Percentiles rank a stretch among this genome's conserved stretches.
These are phyloP conservation scores for Ricinus communis DNA, from an alignment of 345 rosid species.

Conservation along the genomic window DNA sequence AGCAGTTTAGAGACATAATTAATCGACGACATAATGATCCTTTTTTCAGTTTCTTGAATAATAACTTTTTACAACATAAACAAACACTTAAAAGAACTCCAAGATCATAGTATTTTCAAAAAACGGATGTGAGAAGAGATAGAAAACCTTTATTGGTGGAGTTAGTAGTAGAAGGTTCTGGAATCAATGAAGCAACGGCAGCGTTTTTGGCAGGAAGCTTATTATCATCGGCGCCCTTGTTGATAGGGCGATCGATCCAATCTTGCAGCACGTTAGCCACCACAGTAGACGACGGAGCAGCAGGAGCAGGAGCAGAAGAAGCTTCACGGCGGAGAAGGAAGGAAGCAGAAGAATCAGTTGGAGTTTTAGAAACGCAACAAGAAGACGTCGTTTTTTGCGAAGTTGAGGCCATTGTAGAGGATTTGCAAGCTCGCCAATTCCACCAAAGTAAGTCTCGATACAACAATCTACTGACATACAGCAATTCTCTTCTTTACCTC, in stretches of 20 bases:
- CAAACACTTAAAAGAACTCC: too few relatives aligned
- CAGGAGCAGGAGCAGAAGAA: slow-evolving; percentile 21
- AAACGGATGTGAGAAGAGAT: too few relatives aligned
- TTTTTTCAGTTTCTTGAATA: too few relatives aligned
- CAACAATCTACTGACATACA: slow-evolving; percentile 97
- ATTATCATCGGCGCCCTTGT: slow-evolving; percentile 29
- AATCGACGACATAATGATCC: too few relatives aligned
- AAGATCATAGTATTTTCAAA: too few relatives aligned
- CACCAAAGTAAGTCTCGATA: slow-evolving; percentile 58
- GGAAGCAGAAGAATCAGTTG: background rate
- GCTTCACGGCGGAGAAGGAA: slow-evolving; percentile 34
- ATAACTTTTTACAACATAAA: too few relatives aligned
- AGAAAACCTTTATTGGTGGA: slow-evolving; percentile 54
- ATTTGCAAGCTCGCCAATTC: slow-evolving; percentile 79
- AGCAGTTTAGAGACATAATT: too few relatives aligned
- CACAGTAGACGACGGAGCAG: too few relatives aligned
- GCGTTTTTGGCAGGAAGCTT: slow-evolving; percentile 34
- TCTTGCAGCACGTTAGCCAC: slow-evolving; percentile 38
- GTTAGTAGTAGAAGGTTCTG: slow-evolving; percentile 52
- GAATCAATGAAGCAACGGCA: slow-evolving; percentile 48
- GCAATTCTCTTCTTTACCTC: slow-evolving; percentile 37
- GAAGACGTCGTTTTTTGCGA: slow-evolving; percentile 75
- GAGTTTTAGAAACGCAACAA: slow-evolving; percentile 6
- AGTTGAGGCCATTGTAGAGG: slow-evolving; percentile 96
- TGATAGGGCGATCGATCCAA: slow-evolving; percentile 32